phyloP scores from a whole-genome alignment of 1,284 basidiomycete species.

The Tylopilus sp. region DNA sequence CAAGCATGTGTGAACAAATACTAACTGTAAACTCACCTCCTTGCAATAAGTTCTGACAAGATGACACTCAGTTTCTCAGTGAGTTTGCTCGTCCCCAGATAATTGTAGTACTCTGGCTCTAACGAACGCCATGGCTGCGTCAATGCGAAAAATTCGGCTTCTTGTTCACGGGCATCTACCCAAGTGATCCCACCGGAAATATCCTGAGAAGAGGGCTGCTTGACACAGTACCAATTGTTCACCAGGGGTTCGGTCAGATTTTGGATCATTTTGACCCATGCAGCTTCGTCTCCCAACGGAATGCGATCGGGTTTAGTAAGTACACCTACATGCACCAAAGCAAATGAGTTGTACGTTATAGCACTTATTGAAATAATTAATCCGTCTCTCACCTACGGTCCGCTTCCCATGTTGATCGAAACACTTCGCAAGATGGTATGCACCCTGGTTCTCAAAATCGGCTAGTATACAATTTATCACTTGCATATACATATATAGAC shows the following conservation, averaged over 20 bases:
- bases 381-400: constrained; percentile 69
- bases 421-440: constrained; percentile 65
- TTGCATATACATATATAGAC: no score
- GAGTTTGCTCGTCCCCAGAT: constrained; percentile 57
- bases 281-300: constrained; percentile 65
- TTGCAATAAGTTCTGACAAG: constrained; percentile 68
- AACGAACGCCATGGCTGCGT: constrained; percentile 68
- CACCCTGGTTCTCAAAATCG: constrained; percentile 82
- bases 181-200: constrained; percentile 68
- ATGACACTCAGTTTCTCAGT: constrained; percentile 63
- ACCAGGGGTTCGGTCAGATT: constrained; percentile 66
- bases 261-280: constrained; percentile 70
- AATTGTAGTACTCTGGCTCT: constrained; percentile 58
- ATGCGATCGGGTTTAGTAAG: constrained; percentile 87
- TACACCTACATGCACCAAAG: constrained; percentile 64
- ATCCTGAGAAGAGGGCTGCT: constrained; percentile 72
- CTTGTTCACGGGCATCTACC: constrained; percentile 66
- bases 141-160: constrained; percentile 75
- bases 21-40: constrained; percentile 51
- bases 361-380: neutral
- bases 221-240: constrained; percentile 81
- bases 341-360: neutral
- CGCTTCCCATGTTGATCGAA: constrained; percentile 70
- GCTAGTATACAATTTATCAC: constrained; percentile 51
- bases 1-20: neutral